Percentiles rank a stretch among this genome's conserved stretches.
These are phyloP conservation scores for Astrephomene gubernaculifera DNA, from an alignment of 139 green algal species.

Conservation along the genomic window DNA sequence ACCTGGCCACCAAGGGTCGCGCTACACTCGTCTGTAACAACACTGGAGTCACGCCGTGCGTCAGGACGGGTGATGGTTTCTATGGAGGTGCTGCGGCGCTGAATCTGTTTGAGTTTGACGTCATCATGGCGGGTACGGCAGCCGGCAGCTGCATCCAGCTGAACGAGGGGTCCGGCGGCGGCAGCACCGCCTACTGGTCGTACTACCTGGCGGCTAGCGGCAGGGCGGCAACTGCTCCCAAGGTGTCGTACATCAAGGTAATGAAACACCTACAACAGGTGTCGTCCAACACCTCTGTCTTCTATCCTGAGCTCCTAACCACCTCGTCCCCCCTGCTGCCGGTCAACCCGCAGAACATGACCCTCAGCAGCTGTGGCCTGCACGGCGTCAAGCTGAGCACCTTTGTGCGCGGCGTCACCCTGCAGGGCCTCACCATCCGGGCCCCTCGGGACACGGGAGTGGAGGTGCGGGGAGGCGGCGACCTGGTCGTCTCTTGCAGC, in stretches of 20 bases:
- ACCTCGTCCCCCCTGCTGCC: background rate
- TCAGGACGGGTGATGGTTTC: constrained; percentile 29
- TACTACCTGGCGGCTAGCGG: constrained; percentile 20
- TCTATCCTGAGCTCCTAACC: no score
- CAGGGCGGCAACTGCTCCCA: background rate
- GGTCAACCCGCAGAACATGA: constrained; percentile 12
- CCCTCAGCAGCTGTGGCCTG: background rate
- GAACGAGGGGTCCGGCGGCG: constrained; percentile 41
- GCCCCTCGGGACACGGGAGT: background rate
- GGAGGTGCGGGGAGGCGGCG: constrained; percentile 38
- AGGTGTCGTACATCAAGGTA: constrained; percentile 20
- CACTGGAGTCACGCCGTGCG: constrained; percentile 1
- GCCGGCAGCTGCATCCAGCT: constrained; percentile 24
- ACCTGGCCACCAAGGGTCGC: background rate
- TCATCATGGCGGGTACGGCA: background rate
- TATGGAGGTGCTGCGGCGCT: constrained; percentile 30
- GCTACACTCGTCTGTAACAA: constrained; percentile 26
- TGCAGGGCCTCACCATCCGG: constrained; percentile 10
- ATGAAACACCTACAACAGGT: no score
- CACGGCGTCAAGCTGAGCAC: constrained; percentile 51
- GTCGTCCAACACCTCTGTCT: no score
- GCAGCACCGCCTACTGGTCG: constrained; percentile 29
- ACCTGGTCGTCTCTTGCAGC: constrained; percentile 1
- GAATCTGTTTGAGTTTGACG: constrained; percentile 10
- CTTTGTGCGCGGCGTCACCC: constrained; percentile 21